Evolutionary conservation across 148 eudicot genomes (phyloP).

Genomic region (Spergularia bocconei): DNA sequence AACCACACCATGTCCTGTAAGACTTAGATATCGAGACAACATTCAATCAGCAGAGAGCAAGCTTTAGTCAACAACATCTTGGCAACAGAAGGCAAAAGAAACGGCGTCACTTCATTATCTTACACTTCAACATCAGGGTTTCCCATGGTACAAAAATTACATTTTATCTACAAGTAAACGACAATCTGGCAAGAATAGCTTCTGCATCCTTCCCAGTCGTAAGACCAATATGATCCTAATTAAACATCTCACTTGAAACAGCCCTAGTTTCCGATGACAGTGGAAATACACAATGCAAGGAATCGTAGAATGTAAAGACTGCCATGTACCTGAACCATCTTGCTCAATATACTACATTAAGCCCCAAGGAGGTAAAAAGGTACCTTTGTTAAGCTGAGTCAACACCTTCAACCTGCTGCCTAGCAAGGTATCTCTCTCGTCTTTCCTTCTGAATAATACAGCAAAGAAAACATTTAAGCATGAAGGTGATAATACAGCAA

Average conservation of each 20-base stretch:
- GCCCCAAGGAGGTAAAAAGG: not conserved
- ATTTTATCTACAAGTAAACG: conserved; percentile 30
- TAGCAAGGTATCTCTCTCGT: conserved; percentile 89
- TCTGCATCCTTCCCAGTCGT: conserved; percentile 6
- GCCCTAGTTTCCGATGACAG: conserved; percentile 16
- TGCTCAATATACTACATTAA: conserved; percentile 2
- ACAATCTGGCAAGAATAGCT: conserved; percentile 10
- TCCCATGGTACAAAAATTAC: conserved; percentile 18
- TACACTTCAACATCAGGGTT: not conserved
- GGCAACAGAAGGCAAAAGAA: not conserved
- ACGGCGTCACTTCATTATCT: conserved; percentile 18
- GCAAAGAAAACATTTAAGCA: not conserved
- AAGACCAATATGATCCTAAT: not conserved
- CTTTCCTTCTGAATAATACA: conserved; percentile 68
- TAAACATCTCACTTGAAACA: conserved; percentile 6
- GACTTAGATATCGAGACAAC: not conserved
- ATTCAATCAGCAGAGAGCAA: not conserved
- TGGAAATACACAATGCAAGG: not conserved
- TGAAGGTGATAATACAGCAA: too few relatives aligned
- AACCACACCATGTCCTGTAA: too few relatives aligned
- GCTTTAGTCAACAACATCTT: not conserved
- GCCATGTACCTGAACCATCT: not conserved
- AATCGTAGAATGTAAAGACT: not conserved
- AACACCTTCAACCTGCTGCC: conserved; percentile 76
- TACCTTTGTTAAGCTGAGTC: conserved; percentile 51